phyloP scores from a whole-genome alignment of 2,329 filamentous ascomycete species.

The Dendrostoma leiphaemia region DNA sequence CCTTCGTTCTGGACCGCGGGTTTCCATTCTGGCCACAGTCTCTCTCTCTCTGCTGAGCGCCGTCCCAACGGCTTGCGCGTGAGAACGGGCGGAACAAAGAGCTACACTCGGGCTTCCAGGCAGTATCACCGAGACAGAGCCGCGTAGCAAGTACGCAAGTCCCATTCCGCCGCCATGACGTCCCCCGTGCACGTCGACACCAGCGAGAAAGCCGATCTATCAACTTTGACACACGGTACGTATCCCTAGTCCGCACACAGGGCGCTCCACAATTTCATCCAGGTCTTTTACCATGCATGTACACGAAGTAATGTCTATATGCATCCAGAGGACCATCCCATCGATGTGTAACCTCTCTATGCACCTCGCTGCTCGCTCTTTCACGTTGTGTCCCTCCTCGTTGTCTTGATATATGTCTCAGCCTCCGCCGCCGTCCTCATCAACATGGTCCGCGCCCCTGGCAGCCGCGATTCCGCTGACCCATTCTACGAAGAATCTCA shows the following conservation, averaged over 20 bases:
- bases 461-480: slow-evolving; percentile 2
- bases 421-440: not conserved
- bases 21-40: not conserved
- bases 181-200: slow-evolving; percentile 16
- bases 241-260: not conserved
- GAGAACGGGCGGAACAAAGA: too few relatives aligned
- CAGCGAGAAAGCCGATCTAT: slow-evolving; percentile 13
- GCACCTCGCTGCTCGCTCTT: not conserved
- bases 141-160: not conserved
- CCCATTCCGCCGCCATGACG: slow-evolving; percentile 13
- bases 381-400: not conserved
- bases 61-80: too few relatives aligned
- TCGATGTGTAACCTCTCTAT: not conserved
- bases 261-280: slow-evolving; percentile 6
- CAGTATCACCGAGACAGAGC: not conserved
- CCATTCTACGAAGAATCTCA: slow-evolving; percentile 13
- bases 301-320: slow-evolving; percentile 4
- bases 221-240: slow-evolving; percentile 10
- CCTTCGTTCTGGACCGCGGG: not conserved
- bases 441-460: not conserved
- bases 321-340: too few relatives aligned
- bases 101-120: too few relatives aligned
- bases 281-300: not conserved
- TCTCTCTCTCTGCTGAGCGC: not conserved
- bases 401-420: not conserved